Evolutionary conservation across 495 filamentous ascomycete genomes (phyloP), one percentile per base, ranked within the genome.

Genomic region (Achaetomiella virescens): DNA sequence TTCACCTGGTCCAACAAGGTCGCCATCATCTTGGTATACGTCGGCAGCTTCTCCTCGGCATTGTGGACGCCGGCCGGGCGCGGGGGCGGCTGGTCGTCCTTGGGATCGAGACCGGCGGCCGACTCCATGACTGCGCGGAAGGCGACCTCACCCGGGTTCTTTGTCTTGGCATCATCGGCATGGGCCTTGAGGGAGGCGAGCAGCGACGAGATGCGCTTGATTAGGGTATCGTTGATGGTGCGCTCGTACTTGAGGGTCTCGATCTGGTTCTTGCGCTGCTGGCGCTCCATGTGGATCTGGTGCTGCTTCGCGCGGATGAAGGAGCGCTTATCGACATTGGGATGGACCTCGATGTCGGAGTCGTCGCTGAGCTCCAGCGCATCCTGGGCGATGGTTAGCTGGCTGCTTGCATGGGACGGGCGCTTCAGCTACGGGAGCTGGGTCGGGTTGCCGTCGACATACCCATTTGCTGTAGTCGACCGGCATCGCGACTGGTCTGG

Each of bases 231-330:
- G 69, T 98, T 98, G 75, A 97, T 83, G 57, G 89, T 81, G 51
- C 88, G 86, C 72, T 98, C 91, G 70, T 92, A 97, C 73, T 91
- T 91, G 59, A 92, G 76, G 2, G 91, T 95, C 63, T 87, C 81
- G 68, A 98, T 97, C 66, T 95, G 84, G 64, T 88, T 82, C 61
- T 85, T 87, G 50, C 93, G 88, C 61, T 90, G 84, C 53, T 81
- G 75, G 41, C 93, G 86, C 67, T 96, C 85, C 65, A 87, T 81
- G 67, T 98, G 93, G 66, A 98, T 98, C 70, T 97, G 90, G 65
- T 87, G 84, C 72, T 97, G 93, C 75, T 97, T 98, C 53, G 93
- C 93, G 51, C 93, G 89, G 69, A 98, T 98, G 74, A 98, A 98
- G 52, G 93, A 97, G 2, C 86, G 84, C 66, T 98, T 98, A 75